Base-by-base conservation (phyloP, 106 monocot species). In the Phalaenopsis aphrodite region DNA sequence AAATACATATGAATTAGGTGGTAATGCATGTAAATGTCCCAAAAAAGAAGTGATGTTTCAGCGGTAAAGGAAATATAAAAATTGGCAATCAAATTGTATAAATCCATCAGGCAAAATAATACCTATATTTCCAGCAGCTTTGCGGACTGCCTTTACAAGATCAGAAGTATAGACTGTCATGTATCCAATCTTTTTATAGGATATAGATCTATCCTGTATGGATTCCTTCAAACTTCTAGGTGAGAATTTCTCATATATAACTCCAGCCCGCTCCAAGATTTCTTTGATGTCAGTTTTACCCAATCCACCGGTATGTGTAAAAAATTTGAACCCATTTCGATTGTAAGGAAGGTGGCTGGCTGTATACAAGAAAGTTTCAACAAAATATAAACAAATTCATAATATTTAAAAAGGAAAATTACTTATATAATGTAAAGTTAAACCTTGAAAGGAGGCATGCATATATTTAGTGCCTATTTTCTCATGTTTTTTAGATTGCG, bases 261-360 rank as follows among this genome's bases (percentile, higher is more conserved):
- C 79, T 78, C 86, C 81, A 78, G 94, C 92, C 68, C 82, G 86
- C 76, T 89, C 90, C 69, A 99, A 84, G 79, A 99, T 99, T 64
- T 91, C 88, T 87, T 90, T 99, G 74, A 99, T 99, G 78, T 99
- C 94, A 78, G 78, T 52, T 87, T 99, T 99, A 41, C 93, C 91
- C 9, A 99, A 84, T 8, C 98, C 98, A 73, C 98, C 98, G 73
- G 89, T 67, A 91, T 83, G 91, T 48, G 98, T 95, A 83, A 99
- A 99, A 86, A 99, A 95, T 83, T 99, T 99, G 80, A 99, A 93
- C 56, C 98, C 98, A 85, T 99, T 99, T 72, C 98, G 94, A 81
- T 99, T 95, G 75, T 95, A 95, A 19, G 98, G 98, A 84, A 99
- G 94, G 88, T 99, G 98, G 68, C 98, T 99, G 38, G 98, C 98